Evolutionary conservation across 768 basidiomycete species (phyloP), one percentile per base, ranked within the genome.

Genomic region (Dentipellis fragilis): DNA sequence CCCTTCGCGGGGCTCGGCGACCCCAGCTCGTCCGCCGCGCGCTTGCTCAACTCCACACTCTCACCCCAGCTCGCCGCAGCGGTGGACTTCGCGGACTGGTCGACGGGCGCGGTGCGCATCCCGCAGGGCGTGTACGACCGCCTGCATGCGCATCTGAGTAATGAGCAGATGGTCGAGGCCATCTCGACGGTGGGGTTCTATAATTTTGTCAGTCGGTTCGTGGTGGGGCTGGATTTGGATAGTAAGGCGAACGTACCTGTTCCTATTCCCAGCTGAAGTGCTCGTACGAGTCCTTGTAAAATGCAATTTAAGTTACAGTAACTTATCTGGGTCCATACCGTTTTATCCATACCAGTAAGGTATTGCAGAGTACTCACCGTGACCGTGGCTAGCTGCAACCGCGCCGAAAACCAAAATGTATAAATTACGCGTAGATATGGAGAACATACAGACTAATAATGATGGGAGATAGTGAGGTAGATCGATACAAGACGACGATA

Each of bases 181-280:
- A 64, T 63, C 0, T 61, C 66, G 21, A 67, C 65, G 14, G 67
- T 67, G 11, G 68, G 63, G 12, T 64, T 60, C 19, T 71, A 70
- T 59, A 67, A 63, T 58, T 54, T 68, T 10, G 68, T 68, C 29
- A 65, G 62, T 35, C 57, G 71, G 17, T 65, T 71, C 46, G 57
- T 71, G 21, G 62, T 70, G 14, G 68, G 66, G 4, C 61, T 71
- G 45, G 62, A 72, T 54, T 67, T 71, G 10, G 70, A 70, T 55
- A 65, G 59, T 34, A 66, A 65, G 63, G 66, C 65, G 61, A 56
- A 65, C 40, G 64, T 64, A 1, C 56, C 58, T 10, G 66, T 69
- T 10, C 69, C 69, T 0, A 61, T 69, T 22, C 68, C 67, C n/a
- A 11, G 52, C n/a, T 64, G 35, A 36, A 6, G 29, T 29, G 29